A percentile compares a stretch with the other conserved stretches of the same genome.
Evolutionary conservation across 768 basidiomycete species (phyloP).

Genomic region (Peribolospora baueri): DNA sequence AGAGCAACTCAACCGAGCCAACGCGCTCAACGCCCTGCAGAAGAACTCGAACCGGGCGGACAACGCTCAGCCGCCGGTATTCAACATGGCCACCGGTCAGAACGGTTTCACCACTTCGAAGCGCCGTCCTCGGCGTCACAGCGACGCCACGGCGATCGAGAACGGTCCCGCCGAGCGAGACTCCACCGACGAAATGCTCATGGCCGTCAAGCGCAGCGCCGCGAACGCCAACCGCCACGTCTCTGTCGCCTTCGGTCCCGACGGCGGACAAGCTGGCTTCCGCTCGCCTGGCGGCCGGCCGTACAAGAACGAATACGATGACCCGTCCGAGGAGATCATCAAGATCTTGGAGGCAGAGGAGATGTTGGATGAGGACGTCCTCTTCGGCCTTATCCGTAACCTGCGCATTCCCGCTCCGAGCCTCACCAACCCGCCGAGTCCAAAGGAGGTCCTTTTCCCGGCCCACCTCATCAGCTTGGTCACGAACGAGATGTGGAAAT

Average conservation of each 20-base stretch:
- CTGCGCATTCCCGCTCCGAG: constrained; percentile 82
- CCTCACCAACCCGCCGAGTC: constrained; percentile 66
- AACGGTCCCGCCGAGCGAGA: constrained; percentile 28
- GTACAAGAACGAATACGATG: constrained; percentile 46
- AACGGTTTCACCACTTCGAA: constrained; percentile 20
- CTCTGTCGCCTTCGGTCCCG: constrained; percentile 39
- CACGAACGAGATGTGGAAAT: constrained; percentile 99
- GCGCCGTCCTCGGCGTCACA: constrained; percentile 59
- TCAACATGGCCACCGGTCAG: constrained; percentile 15
- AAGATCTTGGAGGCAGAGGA: constrained; percentile 72
- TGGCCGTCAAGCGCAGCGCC: constrained; percentile 45
- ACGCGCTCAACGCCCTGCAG: constrained; percentile 68
- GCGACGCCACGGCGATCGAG: constrained; percentile 51
- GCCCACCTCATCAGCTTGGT: constrained; percentile 91
- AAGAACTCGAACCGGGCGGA: constrained; percentile 20
- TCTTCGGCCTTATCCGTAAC: constrained; percentile 67
- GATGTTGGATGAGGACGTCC: constrained; percentile 73
- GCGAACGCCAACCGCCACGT: constrained; percentile 55
- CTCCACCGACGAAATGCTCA: constrained; percentile 53
- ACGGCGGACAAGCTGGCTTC: not conserved
- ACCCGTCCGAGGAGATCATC: constrained; percentile 86
- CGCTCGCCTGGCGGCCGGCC: not conserved
- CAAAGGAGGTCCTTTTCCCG: constrained; percentile 95
- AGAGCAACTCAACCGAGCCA: constrained; percentile 87
- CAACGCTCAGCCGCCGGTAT: constrained; percentile 15